Base-by-base conservation (phyloP, 1,139 yeast genomes). In the Hansenula sp. region DNA sequence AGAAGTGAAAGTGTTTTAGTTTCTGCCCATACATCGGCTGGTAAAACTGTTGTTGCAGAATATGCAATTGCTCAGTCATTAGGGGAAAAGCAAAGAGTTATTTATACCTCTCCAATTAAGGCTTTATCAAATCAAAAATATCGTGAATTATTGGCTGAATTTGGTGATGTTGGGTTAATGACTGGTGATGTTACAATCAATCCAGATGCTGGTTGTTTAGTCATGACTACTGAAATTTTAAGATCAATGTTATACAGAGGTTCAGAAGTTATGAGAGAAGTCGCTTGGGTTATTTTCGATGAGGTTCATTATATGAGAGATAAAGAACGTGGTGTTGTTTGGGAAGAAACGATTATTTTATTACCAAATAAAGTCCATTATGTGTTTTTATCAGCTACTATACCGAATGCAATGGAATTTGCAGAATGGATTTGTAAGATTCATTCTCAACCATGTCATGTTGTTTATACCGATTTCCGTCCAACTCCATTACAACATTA, bases 401-500 rank as follows among this genome's bases (percentile, higher is more conserved):
- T 93, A 51, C 99, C 99, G 33, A 93, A 93, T 63, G 96, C 99
- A 5, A 86, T 89, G 85, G 97, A 93, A 62, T 93, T 93, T 71
- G 99, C 99, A 10, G 96, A 91, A 60, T 93, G 99, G 99, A 88
- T 94, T 44, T 95, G 96, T 58, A 84, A 88, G 58, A 91, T 85
- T 46, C 99, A 93, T 62, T 75, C 79, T 38, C 99, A 94, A 65
- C 99, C 99, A 2, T 94, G 99, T 62, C 99, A 94, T 65, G 96
- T 94, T 64, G 99, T 94, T 21, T 94, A 93, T 65, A 94, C 99
- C 1, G 96, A 94, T 68, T 94, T 91, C 76, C 82, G 99, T 65
- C 99, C 99, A 24, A 94, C 99, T 11, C 99, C 99, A 3, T 74
- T 94, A 53, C 99, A 94, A 65, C 99, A 93, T 69, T 94, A 93